A percentile compares a stretch with the other conserved stretches of the same genome.
These are phyloP conservation scores for Serendipita sp. DNA, from an alignment of 768 basidiomycete species.

Conservation along the genomic window DNA sequence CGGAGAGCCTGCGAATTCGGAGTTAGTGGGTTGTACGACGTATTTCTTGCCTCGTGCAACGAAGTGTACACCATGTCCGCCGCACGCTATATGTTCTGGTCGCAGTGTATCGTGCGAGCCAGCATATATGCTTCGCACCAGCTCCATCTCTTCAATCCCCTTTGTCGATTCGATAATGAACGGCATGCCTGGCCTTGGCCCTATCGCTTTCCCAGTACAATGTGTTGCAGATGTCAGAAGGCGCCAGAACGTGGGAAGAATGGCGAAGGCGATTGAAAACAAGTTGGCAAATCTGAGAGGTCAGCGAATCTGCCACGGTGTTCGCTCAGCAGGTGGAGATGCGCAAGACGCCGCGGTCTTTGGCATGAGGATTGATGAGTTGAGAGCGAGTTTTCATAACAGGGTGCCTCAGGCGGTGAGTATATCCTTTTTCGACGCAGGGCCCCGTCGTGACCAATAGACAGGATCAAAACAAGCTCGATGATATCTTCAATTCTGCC, in stretches of 20 bases:
- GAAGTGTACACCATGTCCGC: conserved; percentile 55
- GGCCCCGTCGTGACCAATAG: neutral
- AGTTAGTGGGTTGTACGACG: neutral
- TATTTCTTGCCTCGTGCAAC: conserved; percentile 34
- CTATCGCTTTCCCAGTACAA: conserved; percentile 56
- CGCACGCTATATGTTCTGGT: conserved; percentile 45
- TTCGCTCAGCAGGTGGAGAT: conserved; percentile 27
- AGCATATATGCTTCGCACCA: conserved; percentile 43
- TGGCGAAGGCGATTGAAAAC: conserved; percentile 57
- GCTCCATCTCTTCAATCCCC: conserved; percentile 14
- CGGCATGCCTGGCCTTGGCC: conserved; percentile 62
- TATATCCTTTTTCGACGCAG: neutral
- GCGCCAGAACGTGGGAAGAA: conserved; percentile 51
- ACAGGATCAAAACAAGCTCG: neutral
- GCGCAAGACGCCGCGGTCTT: conserved; percentile 61
- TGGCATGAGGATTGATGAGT: conserved; percentile 46
- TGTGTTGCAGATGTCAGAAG: conserved; percentile 66
- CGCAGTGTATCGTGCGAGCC: conserved; percentile 46
- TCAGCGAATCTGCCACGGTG: conserved; percentile 44
- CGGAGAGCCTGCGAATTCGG: conserved; percentile 20
- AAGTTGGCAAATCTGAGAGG: conserved; percentile 48
- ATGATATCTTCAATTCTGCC: conserved; percentile 63
- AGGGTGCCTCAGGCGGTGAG: neutral
- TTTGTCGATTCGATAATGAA: conserved; percentile 33
- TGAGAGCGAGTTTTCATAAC: conserved; percentile 27